phyloP scores from a whole-genome alignment of 1,284 basidiomycete genomes.

The Ceratobasidium sp. region DNA sequence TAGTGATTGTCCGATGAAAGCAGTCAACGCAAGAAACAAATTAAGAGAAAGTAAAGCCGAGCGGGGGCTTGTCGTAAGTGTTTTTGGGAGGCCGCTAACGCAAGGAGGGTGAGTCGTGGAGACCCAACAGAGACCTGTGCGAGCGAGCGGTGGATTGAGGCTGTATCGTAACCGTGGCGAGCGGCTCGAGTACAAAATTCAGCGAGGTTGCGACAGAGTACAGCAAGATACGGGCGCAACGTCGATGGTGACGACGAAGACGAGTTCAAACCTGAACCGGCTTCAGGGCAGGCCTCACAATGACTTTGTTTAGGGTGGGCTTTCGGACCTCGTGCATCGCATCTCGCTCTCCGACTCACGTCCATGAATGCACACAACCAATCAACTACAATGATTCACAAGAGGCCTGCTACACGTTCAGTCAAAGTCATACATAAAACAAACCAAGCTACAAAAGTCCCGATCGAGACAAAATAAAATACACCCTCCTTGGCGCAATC shows the following conservation, averaged over 20 bases:
- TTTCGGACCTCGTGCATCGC: conserved; percentile 12
- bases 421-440: background rate
- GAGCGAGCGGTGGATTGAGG: background rate
- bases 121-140: background rate
- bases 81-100: conserved; percentile 16
- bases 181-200: conserved; percentile 9
- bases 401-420: background rate
- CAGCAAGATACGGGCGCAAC: conserved; percentile 27
- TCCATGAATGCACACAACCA: conserved; percentile 9
- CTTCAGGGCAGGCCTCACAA: conserved; percentile 11
- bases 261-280: conserved; percentile 24
- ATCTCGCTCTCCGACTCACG: conserved; percentile 13
- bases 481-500: background rate
- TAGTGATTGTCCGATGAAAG: conserved; percentile 31
- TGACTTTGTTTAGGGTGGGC: conserved; percentile 26
- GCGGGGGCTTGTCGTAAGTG: conserved; percentile 2
- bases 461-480: conserved; percentile 12
- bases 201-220: conserved; percentile 18
- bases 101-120: conserved; percentile 2
- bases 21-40: conserved; percentile 24
- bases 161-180: conserved; percentile 3
- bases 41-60: conserved; percentile 24
- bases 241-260: conserved; percentile 34
- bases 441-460: conserved; percentile 7
- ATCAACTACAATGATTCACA: background rate